Evolutionary conservation across 2,329 filamentous ascomycete genomes (phyloP), one percentile per base, ranked within the genome.

Genomic region (Periconia macrospinosa): DNA sequence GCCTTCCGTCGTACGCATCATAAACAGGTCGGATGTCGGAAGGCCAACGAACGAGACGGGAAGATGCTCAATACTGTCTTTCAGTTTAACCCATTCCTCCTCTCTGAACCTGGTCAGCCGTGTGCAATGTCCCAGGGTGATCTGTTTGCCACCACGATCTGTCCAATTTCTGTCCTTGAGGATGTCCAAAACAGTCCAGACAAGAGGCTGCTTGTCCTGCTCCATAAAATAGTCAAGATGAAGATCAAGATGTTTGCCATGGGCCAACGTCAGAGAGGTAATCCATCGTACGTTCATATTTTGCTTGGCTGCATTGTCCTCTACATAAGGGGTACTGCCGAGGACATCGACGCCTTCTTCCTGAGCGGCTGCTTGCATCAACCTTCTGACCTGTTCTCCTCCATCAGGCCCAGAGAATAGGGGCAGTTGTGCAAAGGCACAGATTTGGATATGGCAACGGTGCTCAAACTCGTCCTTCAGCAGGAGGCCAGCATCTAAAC

Each of bases 211-310:
- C 44, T 71, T 78, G 1, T 65, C 60, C 2, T 71, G 54, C 48
- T 86, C 80, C 2, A 90, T 74, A 52, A 86, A 85, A 67, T 91
- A 90, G 68, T 91, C 88, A 6, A 91, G 77, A 66, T 91, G 88
- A 44, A 90, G 84, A 62, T 91, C 88, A 6, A 91, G 71, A 66
- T 88, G 83, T 47, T 86, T 78, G 1, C 70, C 65, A 40, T 78
- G 65, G 19, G 73, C 56, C 37, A 86, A 65, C 1, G 85, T 85
- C 20, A 79, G 75, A 1, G 78, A 73, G 40, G 88, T 75, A 15
- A 87, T 83, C 83, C 85, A 90, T 17, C 81, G 75, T 17, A 89
- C 82, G 62, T 90, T 91, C 46, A 68, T 65, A 49, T 79, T 75
- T 54, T 80, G 78, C 7, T 78, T 78, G 10, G 73, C 69, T 18